phyloP scores from a whole-genome alignment of 2,329 filamentous ascomycete genomes.

The Remersonia thermophila region DNA sequence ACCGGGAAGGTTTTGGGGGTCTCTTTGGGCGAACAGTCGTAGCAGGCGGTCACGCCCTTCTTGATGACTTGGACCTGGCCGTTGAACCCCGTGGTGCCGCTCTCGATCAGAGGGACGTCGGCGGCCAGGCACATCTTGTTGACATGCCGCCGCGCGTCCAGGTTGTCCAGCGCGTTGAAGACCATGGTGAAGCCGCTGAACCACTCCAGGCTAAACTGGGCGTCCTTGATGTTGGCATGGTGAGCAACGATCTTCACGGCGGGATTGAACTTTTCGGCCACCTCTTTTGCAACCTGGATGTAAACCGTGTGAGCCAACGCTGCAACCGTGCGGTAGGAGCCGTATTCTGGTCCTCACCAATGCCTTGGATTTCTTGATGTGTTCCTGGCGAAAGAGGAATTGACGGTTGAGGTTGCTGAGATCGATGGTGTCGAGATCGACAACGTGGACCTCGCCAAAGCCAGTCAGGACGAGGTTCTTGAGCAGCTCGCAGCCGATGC shows the following conservation, averaged over 20 bases:
- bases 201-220: slow-evolving; percentile 76
- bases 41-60: slow-evolving; percentile 84
- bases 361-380: slow-evolving; percentile 96
- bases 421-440: slow-evolving; percentile 97
- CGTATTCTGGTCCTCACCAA: slow-evolving; percentile 63
- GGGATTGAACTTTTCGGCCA: slow-evolving; percentile 81
- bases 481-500: slow-evolving; percentile 92
- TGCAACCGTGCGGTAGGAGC: too few species aligned
- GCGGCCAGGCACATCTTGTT: slow-evolving; percentile 96
- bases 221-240: slow-evolving; percentile 90
- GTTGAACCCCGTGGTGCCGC: slow-evolving; percentile 94
- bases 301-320: slow-evolving; percentile 5
- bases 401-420: slow-evolving; percentile 95
- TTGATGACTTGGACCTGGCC: slow-evolving; percentile 96
- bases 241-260: slow-evolving; percentile 75
- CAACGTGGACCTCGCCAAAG: slow-evolving; percentile 85
- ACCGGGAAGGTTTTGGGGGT: slow-evolving; percentile 88
- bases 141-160: slow-evolving; percentile 86
- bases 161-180: slow-evolving; percentile 94
- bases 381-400: slow-evolving; percentile 90
- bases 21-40: slow-evolving; percentile 86
- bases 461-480: slow-evolving; percentile 91
- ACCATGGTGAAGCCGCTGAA: slow-evolving; percentile 73
- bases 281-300: slow-evolving; percentile 75
- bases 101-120: slow-evolving; percentile 83